Conservation (phyloP, 495 filamentous ascomycete species). For the Aspergillus heteromorphus region DNA sequence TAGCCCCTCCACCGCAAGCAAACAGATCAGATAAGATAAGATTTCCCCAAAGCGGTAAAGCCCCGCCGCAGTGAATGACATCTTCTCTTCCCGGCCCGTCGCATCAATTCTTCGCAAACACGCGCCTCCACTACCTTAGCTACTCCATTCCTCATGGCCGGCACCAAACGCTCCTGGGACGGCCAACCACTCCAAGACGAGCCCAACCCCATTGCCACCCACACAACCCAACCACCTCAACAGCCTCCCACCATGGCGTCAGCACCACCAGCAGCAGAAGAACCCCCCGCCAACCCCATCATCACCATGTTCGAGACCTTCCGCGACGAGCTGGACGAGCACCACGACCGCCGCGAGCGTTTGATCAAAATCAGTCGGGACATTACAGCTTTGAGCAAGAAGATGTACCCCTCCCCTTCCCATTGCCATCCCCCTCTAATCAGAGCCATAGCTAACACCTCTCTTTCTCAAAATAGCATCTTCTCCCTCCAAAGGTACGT, state of each 20-base stretch:
- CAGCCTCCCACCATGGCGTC: neutral
- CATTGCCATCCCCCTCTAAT: neutral
- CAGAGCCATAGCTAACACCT: neutral
- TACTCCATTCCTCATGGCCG: conserved; percentile 27
- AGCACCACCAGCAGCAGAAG: conserved; percentile 20
- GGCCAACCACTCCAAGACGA: conserved; percentile 44
- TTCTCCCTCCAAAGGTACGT: conserved; percentile 84
- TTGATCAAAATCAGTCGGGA: conserved; percentile 86
- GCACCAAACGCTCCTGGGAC: conserved; percentile 56
- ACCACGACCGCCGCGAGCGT: conserved; percentile 86
- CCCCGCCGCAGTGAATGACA: conserved; percentile 6
- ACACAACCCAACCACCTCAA: neutral
- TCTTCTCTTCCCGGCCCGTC: conserved; percentile 4
- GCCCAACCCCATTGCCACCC: conserved; percentile 4
- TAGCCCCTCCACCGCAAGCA: too few species aligned
- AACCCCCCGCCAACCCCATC: conserved; percentile 29
- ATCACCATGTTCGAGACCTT: conserved; percentile 80
- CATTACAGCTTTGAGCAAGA: conserved; percentile 91
- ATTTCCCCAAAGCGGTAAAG: conserved; percentile 9
- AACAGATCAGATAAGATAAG: neutral
- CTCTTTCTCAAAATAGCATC: conserved; percentile 45
- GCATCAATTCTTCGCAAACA: conserved; percentile 5
- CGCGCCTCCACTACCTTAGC: neutral
- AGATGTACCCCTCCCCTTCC: conserved; percentile 58
- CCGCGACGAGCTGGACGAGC: conserved; percentile 83